Base-by-base conservation (phyloP, 768 basidiomycete species). In the Naganishia vishniacii region DNA sequence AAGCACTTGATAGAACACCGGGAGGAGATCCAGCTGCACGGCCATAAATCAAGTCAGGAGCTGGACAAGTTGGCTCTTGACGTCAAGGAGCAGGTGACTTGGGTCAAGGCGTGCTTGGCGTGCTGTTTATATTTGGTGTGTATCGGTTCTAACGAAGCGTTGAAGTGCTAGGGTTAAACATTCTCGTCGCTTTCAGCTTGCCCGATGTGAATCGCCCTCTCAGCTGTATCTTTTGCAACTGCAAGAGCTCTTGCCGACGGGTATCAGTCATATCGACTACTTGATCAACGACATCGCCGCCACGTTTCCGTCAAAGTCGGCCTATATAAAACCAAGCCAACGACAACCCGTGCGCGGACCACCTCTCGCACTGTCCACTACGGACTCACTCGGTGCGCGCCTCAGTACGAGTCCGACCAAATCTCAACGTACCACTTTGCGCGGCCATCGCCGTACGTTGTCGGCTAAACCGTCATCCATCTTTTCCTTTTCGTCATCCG, bases 61-160 rank as follows among this genome's bases (percentile, higher is more conserved):
- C 20, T 41, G 34, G 53, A 56, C 18, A 26, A 18, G 53, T 25
- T 56, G 34, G 34, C 23, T 40, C 53, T 16, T 12, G 53, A 56
- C 12, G 20, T 26, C 4, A 56, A 37, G 37, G 53, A 56, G 23
- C 37, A n/a, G 23, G 37, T 56, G 13, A 40, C 40, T 12, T 56
- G 53, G 53, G 53, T 56, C 20, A 56, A 56, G 37, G 53, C 53
- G 53, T 56, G 53, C n/a, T 56, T 56, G 53, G 37, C 53, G n/a
- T 56, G 53, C 37, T 56, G 53, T 18, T 34, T 56, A 23, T 56
- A 56, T 40, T 23, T 56, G 53, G 53, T 56, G 26, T 34, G 53
- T n/a, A n/a, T 41, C 20, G 8, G 15, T 12, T 34, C 12, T 23
- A 25, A 18, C n/a, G 8, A 51, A 18, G 8, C 6, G 11, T 9